phyloP scores from a whole-genome alignment of 1,284 basidiomycete species.

The Puccinia horiana region DNA sequence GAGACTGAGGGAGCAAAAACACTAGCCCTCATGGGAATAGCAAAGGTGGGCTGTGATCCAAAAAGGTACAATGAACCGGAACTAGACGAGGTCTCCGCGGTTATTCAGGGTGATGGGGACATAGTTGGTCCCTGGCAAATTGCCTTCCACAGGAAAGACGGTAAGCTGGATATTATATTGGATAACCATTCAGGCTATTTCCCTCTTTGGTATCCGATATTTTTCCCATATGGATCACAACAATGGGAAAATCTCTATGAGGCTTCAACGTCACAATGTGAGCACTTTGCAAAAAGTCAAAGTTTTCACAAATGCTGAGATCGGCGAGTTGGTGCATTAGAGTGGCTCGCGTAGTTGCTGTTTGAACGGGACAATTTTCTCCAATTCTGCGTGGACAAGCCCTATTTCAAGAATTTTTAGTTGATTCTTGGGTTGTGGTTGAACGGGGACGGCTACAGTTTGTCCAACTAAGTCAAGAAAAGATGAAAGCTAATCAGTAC shows the following conservation, averaged over 20 bases:
- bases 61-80: conserved; percentile 5
- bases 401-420: conserved; percentile 61
- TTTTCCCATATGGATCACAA: conserved; percentile 27
- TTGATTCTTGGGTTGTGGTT: conserved; percentile 57
- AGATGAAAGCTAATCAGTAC: neutral
- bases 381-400: conserved; percentile 7
- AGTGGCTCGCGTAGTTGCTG: conserved; percentile 5
- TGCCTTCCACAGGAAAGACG: neutral
- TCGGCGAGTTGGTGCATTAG: neutral
- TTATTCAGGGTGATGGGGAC: neutral
- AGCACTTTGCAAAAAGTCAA: neutral
- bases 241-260: neutral
- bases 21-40: neutral
- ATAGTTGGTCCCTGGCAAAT: neutral
- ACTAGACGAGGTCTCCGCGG: neutral
- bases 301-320: neutral
- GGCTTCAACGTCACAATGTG: neutral
- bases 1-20: no score
- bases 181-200: conserved; percentile 23
- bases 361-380: neutral
- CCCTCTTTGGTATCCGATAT: conserved; percentile 5
- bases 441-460: neutral
- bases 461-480: neutral
- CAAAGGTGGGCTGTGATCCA: neutral
- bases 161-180: neutral